These are phyloP conservation scores for Mortierella sp. DNA, from an alignment of 371 early-diverging fungal genomes.

Conservation along the genomic window DNA sequence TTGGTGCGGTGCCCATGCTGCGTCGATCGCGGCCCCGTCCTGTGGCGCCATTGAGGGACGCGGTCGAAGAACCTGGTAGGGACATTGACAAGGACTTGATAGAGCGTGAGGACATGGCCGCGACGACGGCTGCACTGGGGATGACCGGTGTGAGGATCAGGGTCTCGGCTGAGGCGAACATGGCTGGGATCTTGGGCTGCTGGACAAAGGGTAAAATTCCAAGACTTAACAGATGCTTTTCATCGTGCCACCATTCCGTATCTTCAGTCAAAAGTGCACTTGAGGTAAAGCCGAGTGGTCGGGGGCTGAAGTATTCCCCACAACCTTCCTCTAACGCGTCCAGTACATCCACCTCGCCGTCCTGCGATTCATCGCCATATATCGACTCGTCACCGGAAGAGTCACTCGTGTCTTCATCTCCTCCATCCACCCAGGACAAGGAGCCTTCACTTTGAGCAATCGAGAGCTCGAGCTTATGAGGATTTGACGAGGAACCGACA, in stretches of 20 bases:
- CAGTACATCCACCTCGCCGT: neutral
- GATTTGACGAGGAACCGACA: too few relatives aligned
- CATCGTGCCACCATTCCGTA: conserved; percentile 16
- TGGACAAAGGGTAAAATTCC: conserved; percentile 19
- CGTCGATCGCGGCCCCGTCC: too few relatives aligned
- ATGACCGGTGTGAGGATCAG: conserved; percentile 20
- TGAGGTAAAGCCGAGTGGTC: conserved; percentile 10
- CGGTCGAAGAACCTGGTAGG: too few relatives aligned
- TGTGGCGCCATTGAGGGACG: too few relatives aligned
- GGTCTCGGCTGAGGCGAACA: conserved; percentile 27
- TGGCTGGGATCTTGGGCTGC: conserved; percentile 25
- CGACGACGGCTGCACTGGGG: neutral
- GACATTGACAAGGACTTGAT: neutral
- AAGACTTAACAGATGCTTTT: conserved; percentile 10
- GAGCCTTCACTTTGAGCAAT: neutral
- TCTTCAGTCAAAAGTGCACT: neutral
- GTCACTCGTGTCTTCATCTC: neutral
- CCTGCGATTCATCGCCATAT: neutral
- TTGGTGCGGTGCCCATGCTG: too few relatives aligned
- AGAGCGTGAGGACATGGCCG: neutral
- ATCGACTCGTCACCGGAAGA: conserved; percentile 1
- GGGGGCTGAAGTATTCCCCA: conserved; percentile 5
- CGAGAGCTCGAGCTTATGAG: neutral
- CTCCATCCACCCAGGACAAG: neutral
- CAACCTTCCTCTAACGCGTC: conserved; percentile 1